Evolutionary conservation across 73 alveolate species (phyloP).

Genomic region (Tetrahymena malaccensis): DNA sequence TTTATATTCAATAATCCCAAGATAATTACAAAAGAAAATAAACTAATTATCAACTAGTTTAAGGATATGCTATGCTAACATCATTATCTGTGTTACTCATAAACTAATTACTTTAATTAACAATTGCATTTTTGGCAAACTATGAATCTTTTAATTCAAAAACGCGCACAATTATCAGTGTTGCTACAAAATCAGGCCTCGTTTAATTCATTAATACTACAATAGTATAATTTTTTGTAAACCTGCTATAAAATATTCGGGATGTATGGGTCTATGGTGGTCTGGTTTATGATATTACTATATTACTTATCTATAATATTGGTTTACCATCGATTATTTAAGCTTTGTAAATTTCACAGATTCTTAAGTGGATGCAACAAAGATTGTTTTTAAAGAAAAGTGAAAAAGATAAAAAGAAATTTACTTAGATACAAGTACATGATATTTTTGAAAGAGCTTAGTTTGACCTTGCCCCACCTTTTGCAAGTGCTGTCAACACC

Average conservation of each 20-base stretch:
- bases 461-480: background rate
- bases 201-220: background rate
- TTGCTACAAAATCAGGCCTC: background rate
- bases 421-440: background rate
- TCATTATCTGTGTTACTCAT: background rate
- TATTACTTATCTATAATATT: background rate
- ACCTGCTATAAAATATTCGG: background rate
- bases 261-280: background rate
- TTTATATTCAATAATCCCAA: background rate
- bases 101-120: background rate
- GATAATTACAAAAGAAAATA: background rate
- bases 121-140: background rate
- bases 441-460: background rate
- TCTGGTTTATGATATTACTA: background rate
- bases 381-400: background rate
- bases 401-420: background rate
- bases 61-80: background rate
- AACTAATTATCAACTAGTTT: background rate
- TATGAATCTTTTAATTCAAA: background rate
- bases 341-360: background rate
- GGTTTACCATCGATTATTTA: background rate
- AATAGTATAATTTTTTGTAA: background rate
- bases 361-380: background rate
- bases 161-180: background rate
- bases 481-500: background rate